Percentiles rank a stretch among this genome's conserved stretches.
These are phyloP conservation scores for Schizosaccharomyces cryophilus DNA, from an alignment of 805 yeast genomes.

Conservation along the genomic window DNA sequence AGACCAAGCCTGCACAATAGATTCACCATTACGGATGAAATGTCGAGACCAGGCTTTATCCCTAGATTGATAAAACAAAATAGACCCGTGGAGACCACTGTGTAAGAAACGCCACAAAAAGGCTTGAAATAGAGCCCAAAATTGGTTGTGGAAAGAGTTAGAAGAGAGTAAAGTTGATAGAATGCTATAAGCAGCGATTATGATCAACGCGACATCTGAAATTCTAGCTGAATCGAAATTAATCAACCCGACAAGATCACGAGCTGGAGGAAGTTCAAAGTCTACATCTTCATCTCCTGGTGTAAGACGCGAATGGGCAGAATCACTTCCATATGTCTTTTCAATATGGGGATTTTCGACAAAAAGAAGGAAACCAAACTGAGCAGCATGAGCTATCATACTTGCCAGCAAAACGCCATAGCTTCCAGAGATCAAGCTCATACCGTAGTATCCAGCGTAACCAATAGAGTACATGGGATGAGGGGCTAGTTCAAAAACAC, in stretches of 20 bases:
- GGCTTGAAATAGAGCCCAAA: slow-evolving; percentile 19
- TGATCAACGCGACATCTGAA: slow-evolving; percentile 22
- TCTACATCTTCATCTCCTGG: background rate
- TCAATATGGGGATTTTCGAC: slow-evolving; percentile 77
- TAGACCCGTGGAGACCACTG: slow-evolving; percentile 24
- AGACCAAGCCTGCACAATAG: slow-evolving; percentile 38
- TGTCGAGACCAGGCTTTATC: slow-evolving; percentile 38
- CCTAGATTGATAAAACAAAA: slow-evolving; percentile 35
- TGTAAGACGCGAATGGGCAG: background rate
- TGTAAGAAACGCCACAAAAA: slow-evolving; percentile 26
- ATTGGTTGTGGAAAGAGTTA: slow-evolving; percentile 5
- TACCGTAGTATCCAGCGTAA: slow-evolving; percentile 66
- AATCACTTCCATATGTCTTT: slow-evolving; percentile 26
- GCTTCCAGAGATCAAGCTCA: slow-evolving; percentile 51
- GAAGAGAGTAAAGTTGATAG: background rate
- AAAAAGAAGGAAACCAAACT: slow-evolving; percentile 44
- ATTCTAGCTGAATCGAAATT: slow-evolving; percentile 41
- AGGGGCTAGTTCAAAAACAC: slow-evolving; percentile 72
- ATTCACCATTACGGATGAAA: slow-evolving; percentile 37
- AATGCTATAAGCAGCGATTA: background rate
- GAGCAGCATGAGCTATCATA: slow-evolving; percentile 48
- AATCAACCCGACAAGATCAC: slow-evolving; percentile 30
- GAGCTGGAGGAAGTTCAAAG: background rate
- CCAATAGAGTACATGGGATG: slow-evolving; percentile 88
- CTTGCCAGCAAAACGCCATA: slow-evolving; percentile 47